phyloP scores from a whole-genome alignment of 73 alveolate species.

The Tetrahymena borealis region DNA sequence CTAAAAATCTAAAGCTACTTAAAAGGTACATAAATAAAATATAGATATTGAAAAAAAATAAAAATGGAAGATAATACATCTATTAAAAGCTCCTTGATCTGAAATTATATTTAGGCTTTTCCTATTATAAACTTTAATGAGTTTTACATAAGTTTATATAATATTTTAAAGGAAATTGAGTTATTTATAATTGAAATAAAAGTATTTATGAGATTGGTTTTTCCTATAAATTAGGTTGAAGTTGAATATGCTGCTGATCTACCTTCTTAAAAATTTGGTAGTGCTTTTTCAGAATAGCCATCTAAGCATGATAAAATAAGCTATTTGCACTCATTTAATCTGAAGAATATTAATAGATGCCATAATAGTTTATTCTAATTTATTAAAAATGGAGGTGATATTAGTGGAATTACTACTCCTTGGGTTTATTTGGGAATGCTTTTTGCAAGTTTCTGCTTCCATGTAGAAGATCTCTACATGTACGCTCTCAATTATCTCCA shows the following conservation, averaged over 20 bases:
- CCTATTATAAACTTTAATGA: too few relatives aligned
- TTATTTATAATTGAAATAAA: too few relatives aligned
- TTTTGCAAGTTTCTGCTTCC: slow-evolving; percentile 78
- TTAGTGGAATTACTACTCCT: slow-evolving; percentile 73
- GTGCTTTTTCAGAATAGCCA: slow-evolving; percentile 52
- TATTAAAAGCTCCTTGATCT: too few relatives aligned
- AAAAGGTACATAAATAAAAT: too few relatives aligned
- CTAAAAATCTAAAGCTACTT: too few relatives aligned
- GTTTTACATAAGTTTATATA: too few relatives aligned
- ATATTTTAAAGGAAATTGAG: too few relatives aligned
- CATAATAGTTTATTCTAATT: slow-evolving; percentile 53
- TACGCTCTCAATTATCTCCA: slow-evolving; percentile 73
- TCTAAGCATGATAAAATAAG: slow-evolving; percentile 6
- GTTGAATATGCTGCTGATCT: slow-evolving; percentile 84
- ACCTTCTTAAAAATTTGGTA: slow-evolving; percentile 49
- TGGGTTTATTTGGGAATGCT: slow-evolving; percentile 76
- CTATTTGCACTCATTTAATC: slow-evolving; percentile 51
- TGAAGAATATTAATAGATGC: slow-evolving; percentile 36
- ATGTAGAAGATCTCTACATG: slow-evolving; percentile 62
- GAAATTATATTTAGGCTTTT: too few relatives aligned
- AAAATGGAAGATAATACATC: too few relatives aligned
- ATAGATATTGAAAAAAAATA: too few relatives aligned
- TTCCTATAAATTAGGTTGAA: slow-evolving; percentile 32
- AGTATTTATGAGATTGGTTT: too few relatives aligned
- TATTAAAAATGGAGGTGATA: slow-evolving; percentile 41